phyloP scores from a whole-genome alignment of 257 asterid genomes.

The Lycium barbarum region DNA sequence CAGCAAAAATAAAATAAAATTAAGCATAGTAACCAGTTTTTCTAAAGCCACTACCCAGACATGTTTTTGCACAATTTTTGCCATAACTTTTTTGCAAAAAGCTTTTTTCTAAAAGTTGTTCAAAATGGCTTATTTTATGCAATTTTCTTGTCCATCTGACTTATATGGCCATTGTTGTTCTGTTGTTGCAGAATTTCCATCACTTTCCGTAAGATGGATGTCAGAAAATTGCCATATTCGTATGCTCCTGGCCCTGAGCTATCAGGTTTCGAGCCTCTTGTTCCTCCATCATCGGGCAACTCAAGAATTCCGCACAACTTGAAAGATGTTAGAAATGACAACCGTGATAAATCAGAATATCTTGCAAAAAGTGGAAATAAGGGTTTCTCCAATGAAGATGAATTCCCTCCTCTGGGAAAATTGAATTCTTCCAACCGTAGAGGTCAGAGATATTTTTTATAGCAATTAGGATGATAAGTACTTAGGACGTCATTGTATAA shows the following conservation, averaged over 20 bases:
- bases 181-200: conserved; percentile 37
- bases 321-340: background rate
- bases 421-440: background rate
- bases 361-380: background rate
- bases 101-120: background rate
- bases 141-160: background rate
- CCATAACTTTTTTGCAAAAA: background rate
- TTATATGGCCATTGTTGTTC: background rate
- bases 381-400: conserved; percentile 16
- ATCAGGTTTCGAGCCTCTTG: conserved; percentile 29
- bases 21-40: background rate
- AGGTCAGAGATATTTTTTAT: background rate
- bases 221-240: conserved; percentile 28
- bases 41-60: background rate
- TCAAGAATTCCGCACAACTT: background rate
- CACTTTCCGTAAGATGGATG: conserved; percentile 48
- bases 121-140: background rate
- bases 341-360: background rate
- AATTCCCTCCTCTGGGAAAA: conserved; percentile 37
- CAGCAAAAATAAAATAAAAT: background rate
- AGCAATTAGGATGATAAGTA: background rate
- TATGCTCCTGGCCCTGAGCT: conserved; percentile 34
- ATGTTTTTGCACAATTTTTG: background rate
- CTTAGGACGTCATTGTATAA: background rate
- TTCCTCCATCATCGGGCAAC: background rate